These are phyloP conservation scores for Tilletia setariae DNA, from an alignment of 1,284 basidiomycete species.

Conservation along the genomic window DNA sequence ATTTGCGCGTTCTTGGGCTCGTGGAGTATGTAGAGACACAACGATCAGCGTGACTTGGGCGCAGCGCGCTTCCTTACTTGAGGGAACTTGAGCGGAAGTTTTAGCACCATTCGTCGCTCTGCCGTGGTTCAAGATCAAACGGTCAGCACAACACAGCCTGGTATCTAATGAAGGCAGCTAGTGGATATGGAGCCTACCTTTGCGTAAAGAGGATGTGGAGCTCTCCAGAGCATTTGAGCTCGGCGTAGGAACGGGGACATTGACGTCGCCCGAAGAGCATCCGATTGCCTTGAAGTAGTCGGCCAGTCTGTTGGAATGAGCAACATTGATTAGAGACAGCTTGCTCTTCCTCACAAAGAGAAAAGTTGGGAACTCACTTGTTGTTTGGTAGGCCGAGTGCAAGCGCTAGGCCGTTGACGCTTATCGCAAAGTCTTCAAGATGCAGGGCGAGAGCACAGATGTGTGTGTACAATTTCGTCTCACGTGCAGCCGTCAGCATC, in stretches of 20 bases:
- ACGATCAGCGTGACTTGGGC: background rate
- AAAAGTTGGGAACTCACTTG: slow-evolving; percentile 21
- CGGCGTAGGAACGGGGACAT: slow-evolving; percentile 4
- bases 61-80: slow-evolving; percentile 11
- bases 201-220: background rate
- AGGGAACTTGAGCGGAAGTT: slow-evolving; percentile 23
- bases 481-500: slow-evolving; percentile 31
- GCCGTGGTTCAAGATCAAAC: background rate
- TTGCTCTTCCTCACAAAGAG: too few relatives aligned
- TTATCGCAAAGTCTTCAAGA: slow-evolving; percentile 46
- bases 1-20: too few relatives aligned
- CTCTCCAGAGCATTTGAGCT: slow-evolving; percentile 11
- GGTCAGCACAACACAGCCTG: too few relatives aligned
- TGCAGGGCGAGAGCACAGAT: slow-evolving; percentile 47
- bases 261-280: slow-evolving; percentile 15
- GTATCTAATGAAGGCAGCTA: background rate
- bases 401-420: slow-evolving; percentile 26
- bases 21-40: too few relatives aligned
- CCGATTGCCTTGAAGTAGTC: slow-evolving; percentile 29
- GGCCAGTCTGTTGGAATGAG: slow-evolving; percentile 15
- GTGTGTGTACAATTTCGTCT: slow-evolving; percentile 45
- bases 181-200: background rate
- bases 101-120: slow-evolving; percentile 19
- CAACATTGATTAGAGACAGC: too few relatives aligned
- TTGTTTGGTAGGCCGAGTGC: slow-evolving; percentile 25